Conservation (phyloP, 257 asterid species). For the Solanum etuberosum region DNA sequence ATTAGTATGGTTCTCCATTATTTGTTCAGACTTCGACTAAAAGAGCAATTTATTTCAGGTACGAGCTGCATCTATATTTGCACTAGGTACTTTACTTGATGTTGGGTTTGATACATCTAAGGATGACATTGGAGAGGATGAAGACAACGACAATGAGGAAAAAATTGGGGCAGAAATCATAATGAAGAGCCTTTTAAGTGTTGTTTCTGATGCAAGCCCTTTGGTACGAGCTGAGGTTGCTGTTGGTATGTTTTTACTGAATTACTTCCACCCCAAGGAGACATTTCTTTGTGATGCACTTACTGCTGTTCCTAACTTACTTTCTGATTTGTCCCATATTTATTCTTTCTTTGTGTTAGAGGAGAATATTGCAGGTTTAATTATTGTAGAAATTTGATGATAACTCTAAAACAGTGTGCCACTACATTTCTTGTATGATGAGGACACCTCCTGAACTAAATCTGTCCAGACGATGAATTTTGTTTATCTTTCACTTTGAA, state of each 20-base stretch:
- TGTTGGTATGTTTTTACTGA: constrained; percentile 48
- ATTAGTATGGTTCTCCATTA: neutral
- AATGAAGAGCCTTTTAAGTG: constrained; percentile 56
- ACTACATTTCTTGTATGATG: neutral
- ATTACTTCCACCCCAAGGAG: neutral
- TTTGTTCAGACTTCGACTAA: neutral
- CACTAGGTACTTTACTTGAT: constrained; percentile 79
- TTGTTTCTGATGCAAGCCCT: constrained; percentile 89
- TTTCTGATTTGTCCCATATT: neutral
- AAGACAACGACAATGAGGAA: constrained; percentile 75
- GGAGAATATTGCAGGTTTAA: neutral
- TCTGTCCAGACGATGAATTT: neutral
- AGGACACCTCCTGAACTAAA: neutral
- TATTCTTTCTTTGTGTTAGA: neutral
- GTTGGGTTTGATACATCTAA: constrained; percentile 66
- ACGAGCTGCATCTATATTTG: constrained; percentile 90
- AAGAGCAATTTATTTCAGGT: constrained; percentile 37
- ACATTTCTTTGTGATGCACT: neutral
- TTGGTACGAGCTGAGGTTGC: constrained; percentile 97
- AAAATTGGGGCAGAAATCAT: constrained; percentile 67
- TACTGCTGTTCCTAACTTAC: neutral
- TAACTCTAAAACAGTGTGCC: neutral
- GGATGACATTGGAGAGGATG: constrained; percentile 60
- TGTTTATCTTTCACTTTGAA: neutral
- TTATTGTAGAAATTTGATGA: neutral